Evolutionary conservation across 2,329 filamentous ascomycete genomes (phyloP).

Genomic region (Thelonectria rubi): DNA sequence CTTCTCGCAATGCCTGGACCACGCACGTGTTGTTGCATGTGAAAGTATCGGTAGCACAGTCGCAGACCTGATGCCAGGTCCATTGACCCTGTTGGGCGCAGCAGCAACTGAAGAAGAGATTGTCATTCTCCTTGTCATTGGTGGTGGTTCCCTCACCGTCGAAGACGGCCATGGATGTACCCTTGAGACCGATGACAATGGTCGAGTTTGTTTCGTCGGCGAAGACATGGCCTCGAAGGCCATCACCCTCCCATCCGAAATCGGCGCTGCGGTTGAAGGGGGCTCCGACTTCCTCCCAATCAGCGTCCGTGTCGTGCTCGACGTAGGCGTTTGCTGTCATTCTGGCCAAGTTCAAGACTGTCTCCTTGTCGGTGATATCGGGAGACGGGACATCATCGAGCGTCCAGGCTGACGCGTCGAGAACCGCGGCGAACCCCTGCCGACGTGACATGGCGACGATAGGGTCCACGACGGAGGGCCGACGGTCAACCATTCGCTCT

Average conservation of each 20-base stretch:
- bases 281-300: conserved; percentile 84
- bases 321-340: conserved; percentile 94
- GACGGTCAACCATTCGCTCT: conserved; percentile 81
- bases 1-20: conserved; percentile 74
- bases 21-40: conserved; percentile 94
- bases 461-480: conserved; percentile 78
- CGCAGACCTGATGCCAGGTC: conserved; percentile 91
- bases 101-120: conserved; percentile 97
- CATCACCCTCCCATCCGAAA: conserved; percentile 93
- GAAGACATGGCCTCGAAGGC: conserved; percentile 91
- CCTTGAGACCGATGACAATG: conserved; percentile 91
- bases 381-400: conserved; percentile 81
- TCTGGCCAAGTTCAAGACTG: conserved; percentile 82
- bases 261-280: conserved; percentile 86
- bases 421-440: conserved; percentile 71
- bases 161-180: conserved; percentile 88
- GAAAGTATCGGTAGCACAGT: conserved; percentile 88
- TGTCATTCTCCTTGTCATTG: conserved; percentile 98
- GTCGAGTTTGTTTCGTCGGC: conserved; percentile 86
- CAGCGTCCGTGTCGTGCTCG: conserved; percentile 71
- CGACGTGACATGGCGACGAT: conserved; percentile 78
- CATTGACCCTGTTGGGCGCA: conserved; percentile 93
- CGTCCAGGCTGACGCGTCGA: conserved; percentile 82
- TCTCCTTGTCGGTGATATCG: conserved; percentile 85
- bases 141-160: conserved; percentile 97